phyloP scores from a whole-genome alignment of 2,329 filamentous ascomycete genomes.

The Tolypocladium tundrense region DNA sequence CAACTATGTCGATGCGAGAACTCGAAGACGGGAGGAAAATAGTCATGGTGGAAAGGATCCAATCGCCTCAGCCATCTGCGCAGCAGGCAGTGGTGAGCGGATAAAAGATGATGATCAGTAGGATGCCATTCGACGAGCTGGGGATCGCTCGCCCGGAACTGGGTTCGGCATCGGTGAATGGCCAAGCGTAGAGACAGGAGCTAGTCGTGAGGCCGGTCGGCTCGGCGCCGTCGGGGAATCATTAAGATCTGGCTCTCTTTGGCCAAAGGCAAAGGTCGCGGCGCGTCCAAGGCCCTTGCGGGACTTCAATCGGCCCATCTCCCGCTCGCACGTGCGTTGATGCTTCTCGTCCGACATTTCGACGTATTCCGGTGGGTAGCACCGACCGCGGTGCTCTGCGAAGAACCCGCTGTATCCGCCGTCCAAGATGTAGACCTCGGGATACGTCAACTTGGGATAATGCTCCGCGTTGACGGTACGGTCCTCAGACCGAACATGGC shows the following conservation, averaged over 20 bases:
- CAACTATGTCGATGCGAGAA: not conserved
- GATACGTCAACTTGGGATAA: conserved; percentile 86
- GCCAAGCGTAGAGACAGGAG: conserved; percentile 32
- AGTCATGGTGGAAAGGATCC: not conserved
- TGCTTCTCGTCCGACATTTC: conserved; percentile 93
- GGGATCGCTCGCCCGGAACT: conserved; percentile 37
- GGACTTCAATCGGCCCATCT: conserved; percentile 86
- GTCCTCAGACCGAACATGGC: conserved; percentile 82
- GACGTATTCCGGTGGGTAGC: conserved; percentile 91
- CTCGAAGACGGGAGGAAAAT: not conserved
- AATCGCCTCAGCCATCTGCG: conserved; percentile 10
- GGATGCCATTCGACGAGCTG: conserved; percentile 52
- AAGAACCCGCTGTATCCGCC: conserved; percentile 96
- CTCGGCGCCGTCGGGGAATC: conserved; percentile 50
- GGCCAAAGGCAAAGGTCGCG: conserved; percentile 90
- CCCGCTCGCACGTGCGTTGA: conserved; percentile 84
- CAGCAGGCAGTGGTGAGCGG: conserved; percentile 14
- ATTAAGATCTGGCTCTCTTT: conserved; percentile 47
- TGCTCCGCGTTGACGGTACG: conserved; percentile 73
- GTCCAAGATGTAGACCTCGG: conserved; percentile 93
- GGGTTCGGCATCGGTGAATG: conserved; percentile 32
- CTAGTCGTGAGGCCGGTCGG: conserved; percentile 28
- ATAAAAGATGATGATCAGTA: conserved; percentile 32
- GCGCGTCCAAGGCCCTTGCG: conserved; percentile 77
- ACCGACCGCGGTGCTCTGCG: conserved; percentile 63